A percentile compares a stretch with the other conserved stretches of the same genome.
Evolutionary conservation across 192 early-diverging fungal genomes (phyloP).

Genomic region (Cladochytrium replicatum): DNA sequence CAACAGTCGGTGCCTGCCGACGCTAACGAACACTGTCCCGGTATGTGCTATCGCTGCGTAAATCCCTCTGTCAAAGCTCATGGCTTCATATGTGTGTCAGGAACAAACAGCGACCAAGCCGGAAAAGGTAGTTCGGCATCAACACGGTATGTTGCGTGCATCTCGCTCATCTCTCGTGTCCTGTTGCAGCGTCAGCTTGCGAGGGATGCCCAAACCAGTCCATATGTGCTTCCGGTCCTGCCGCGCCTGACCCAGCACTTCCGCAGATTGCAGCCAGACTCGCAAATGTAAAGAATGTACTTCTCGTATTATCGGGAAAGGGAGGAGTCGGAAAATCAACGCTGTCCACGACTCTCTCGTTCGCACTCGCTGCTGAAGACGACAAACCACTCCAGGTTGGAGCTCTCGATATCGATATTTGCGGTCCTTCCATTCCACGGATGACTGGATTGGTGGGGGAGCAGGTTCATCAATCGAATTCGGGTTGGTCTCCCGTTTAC

Average conservation of each 20-base stretch:
- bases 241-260: slow-evolving; percentile 37
- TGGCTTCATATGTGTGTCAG: too few species aligned
- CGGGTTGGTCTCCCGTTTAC: slow-evolving; percentile 60
- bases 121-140: slow-evolving; percentile 24
- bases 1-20: too few species aligned
- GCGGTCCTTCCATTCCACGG: slow-evolving; percentile 89
- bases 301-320: slow-evolving; percentile 92
- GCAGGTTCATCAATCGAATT: slow-evolving; percentile 80
- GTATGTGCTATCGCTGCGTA: too few species aligned
- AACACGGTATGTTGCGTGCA: background rate
- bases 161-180: background rate
- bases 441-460: slow-evolving; percentile 88
- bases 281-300: slow-evolving; percentile 66
- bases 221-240: slow-evolving; percentile 31
- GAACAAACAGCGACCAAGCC: slow-evolving; percentile 35
- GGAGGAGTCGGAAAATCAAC: slow-evolving; percentile 97
- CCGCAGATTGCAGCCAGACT: slow-evolving; percentile 32
- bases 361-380: slow-evolving; percentile 22
- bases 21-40: too few species aligned
- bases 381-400: slow-evolving; percentile 48
- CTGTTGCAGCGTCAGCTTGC: slow-evolving; percentile 26
- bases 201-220: slow-evolving; percentile 45
- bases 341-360: slow-evolving; percentile 70
- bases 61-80: too few species aligned
- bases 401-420: slow-evolving; percentile 93